Evolutionary conservation across 2,329 filamentous ascomycete species (phyloP), one percentile per base, ranked within the genome.

Genomic region (Lecanicillium sp.): DNA sequence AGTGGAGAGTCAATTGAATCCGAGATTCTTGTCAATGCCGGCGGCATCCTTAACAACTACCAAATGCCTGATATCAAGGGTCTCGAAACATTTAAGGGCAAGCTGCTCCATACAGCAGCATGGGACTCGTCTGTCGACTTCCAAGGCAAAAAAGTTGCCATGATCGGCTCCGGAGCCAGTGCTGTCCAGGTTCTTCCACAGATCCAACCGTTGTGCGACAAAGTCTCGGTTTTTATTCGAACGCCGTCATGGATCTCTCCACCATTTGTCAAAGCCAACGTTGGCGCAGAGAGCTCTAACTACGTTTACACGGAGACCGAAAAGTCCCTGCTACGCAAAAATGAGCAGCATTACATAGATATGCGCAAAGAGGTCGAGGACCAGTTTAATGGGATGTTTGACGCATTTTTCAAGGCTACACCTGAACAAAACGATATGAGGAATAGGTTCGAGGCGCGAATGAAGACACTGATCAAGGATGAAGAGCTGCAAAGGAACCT

Each of bases 41-140:
- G 47, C 2, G 47, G 47, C 20, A 50, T 50, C 10, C 27, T 51
- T 13, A 49, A 50, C 37, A 38, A 69, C 36, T 68, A 61, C 53
- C 62, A 65, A 35, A 69, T 65, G 63, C 69, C 69, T 4, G 55
- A 56, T 3, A 69, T 73, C n/a, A 56, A 65, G 5, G 69, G 68
- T 0, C 44, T 72, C 3, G 47, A 64, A 5, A 59, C 57, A 10
- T 72, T 69, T 49, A 61, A 64, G 39, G 69, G 69, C 13, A 58
- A 56, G 28, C 45, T 69, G 2, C 50, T 71, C 17, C 69, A 72
- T 49, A 51, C 63, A 2, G 67, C 67, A 4, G 58, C 60, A 8
- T 71, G 66, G 65, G 58, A 66, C 14, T 52, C 66, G 19, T 56
- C 60, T 1, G 48, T 62, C 10, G 49, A 62, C 18, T 47, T 63